Evolutionary conservation across 768 basidiomycete genomes (phyloP).

Genomic region (Calocybe indica): DNA sequence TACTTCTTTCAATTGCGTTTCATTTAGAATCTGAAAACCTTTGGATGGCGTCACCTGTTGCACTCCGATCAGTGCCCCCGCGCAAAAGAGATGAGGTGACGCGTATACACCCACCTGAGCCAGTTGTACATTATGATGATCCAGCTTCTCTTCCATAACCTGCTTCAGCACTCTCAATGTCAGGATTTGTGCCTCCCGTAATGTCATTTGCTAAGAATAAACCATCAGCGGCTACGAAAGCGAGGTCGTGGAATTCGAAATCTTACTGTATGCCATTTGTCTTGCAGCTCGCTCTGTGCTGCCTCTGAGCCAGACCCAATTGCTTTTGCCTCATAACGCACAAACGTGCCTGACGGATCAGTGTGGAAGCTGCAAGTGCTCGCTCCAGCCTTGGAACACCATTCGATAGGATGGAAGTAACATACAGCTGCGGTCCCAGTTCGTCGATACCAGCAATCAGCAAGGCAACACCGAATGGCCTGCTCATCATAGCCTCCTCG

Average conservation of each 20-base stretch:
- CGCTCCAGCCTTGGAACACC: background rate
- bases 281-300: conserved; percentile 94
- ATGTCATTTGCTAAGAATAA: conserved; percentile 72
- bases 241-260: background rate
- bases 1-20: conserved; percentile 72
- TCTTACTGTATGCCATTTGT: conserved; percentile 90
- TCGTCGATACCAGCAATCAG: conserved; percentile 98
- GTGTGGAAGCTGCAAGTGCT: conserved; percentile 74
- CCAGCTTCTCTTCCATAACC: conserved; percentile 99
- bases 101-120: conserved; percentile 61
- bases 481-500: conserved; percentile 98
- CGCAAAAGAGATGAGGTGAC: background rate
- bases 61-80: background rate
- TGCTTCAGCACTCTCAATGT: conserved; percentile 91
- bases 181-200: conserved; percentile 82
- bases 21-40: conserved; percentile 89
- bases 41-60: conserved; percentile 68
- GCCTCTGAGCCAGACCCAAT: conserved; percentile 98
- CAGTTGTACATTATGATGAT: conserved; percentile 97
- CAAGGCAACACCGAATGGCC: conserved; percentile 97
- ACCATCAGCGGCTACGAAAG: background rate
- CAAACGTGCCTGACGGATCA: conserved; percentile 97
- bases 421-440: conserved; percentile 90
- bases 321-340: conserved; percentile 95
- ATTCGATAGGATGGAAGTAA: conserved; percentile 4